phyloP scores from a whole-genome alignment of 2,329 filamentous ascomycete genomes.

The Microsporum ferrugineum region DNA sequence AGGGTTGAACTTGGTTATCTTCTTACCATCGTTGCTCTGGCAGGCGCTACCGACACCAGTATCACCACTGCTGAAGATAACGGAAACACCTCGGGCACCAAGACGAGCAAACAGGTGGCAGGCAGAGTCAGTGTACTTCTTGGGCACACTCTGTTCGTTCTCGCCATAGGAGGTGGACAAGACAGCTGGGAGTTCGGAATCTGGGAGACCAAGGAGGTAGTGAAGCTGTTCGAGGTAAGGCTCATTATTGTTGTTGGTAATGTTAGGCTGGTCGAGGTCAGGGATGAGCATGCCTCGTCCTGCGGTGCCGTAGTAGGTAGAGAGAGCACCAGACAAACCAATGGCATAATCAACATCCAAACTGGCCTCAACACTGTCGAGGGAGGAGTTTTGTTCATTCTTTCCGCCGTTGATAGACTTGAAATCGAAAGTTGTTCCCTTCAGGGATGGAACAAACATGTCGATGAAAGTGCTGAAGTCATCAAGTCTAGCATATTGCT shows the following conservation, averaged over 20 bases:
- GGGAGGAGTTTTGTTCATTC: slow-evolving; percentile 39
- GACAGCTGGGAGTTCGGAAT: slow-evolving; percentile 48
- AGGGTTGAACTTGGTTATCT: slow-evolving; percentile 41
- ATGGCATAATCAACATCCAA: slow-evolving; percentile 53
- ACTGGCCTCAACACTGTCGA: slow-evolving; percentile 46
- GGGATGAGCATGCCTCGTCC: slow-evolving; percentile 44
- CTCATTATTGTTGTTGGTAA: slow-evolving; percentile 45
- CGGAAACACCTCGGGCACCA: slow-evolving; percentile 54
- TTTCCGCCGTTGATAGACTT: slow-evolving; percentile 47
- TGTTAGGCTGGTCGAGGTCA: slow-evolving; percentile 33
- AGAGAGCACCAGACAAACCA: slow-evolving; percentile 43
- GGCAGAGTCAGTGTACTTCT: slow-evolving; percentile 49
- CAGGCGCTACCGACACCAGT: slow-evolving; percentile 46
- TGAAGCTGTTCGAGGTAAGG: slow-evolving; percentile 55
- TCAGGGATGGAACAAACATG: slow-evolving; percentile 43
- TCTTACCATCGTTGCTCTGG: slow-evolving; percentile 44
- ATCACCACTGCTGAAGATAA: slow-evolving; percentile 55
- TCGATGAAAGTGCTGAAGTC: slow-evolving; percentile 49
- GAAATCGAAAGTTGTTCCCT: slow-evolving; percentile 45
- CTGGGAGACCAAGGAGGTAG: slow-evolving; percentile 48
- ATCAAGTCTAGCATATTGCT: slow-evolving; percentile 40
- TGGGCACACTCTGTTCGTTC: slow-evolving; percentile 51
- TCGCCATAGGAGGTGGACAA: slow-evolving; percentile 61
- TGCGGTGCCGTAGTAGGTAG: slow-evolving; percentile 48
- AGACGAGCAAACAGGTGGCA: slow-evolving; percentile 54